Evolutionary conservation across 2,329 filamentous ascomycete species (phyloP), one percentile per base, ranked within the genome.

Genomic region (Fusarium sambucinum): DNA sequence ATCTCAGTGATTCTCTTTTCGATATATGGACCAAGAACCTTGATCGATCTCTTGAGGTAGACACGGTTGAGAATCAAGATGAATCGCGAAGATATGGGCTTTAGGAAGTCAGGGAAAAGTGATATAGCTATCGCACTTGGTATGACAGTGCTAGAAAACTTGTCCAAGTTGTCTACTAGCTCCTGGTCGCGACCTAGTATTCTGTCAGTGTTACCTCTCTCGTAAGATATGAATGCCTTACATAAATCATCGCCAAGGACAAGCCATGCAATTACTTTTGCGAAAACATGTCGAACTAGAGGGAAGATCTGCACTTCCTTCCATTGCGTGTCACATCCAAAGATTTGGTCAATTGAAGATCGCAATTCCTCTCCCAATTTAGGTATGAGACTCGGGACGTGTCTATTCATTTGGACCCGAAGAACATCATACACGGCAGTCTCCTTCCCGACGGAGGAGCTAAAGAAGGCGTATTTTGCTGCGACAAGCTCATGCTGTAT

Each of bases 331-430:
- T 30, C 5, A 1, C 5, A 5, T 3, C 32, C 32, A 13, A 38
- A 30, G 1, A 3, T 4, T 2, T 12, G 3, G 1, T 30, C 6
- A 12, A 55, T 50, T 3, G 32, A 16, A 1, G 14, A 0, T 5
- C 13, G 13, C 1, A 41, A 5, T 14, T 30, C 17, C 3, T 21
- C 10, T 0, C 13, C 19, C 0, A 33, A n/a, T 1, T 3, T 21
- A 1, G 46, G 27, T 0, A 33, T n/a, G 2, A 41, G 0, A 0
- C 4, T 17, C 0, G 35, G 6, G 1, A 53, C n/a, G 1, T 40
- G 13, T 3, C 21, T 25, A 2, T 53, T 53, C 14, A 12, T 5
- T 9, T 53, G 46, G 1, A 27, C 46, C 0, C 35, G 11, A 2
- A 56, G 17, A 2, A 53, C 2, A 21, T 56, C 17, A 1, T 27